Evolutionary conservation across 495 filamentous ascomycete genomes (phyloP), one percentile per base, ranked within the genome.

Genomic region (Hypomontagnella submonticulosa): DNA sequence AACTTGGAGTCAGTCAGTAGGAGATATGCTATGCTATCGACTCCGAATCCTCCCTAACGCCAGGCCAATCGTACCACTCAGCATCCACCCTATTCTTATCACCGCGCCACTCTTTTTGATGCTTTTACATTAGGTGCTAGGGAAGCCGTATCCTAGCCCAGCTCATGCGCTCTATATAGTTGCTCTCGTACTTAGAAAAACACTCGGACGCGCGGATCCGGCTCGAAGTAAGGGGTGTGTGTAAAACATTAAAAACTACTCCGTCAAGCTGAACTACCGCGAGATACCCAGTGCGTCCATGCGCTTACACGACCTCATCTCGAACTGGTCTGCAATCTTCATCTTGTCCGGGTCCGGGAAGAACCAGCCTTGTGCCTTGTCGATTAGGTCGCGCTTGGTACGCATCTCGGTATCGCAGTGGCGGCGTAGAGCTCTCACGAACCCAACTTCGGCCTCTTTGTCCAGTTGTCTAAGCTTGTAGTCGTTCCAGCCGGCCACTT

Each of bases 291-390:
- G 54, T 3, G 44, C 27, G 8, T 76, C 71, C 57, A 82, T 59
- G 38, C 79, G 71, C 43, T 67, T 63, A 61, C 81, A 83, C 3
- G 71, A 67, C 4, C 66, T 64, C 76, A 76, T 79, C 43, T 79
- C 70, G 36, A 71, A 79, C 3, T 68, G 55, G 1, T 75, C 70
- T 0, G 81, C 81, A 34, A 78, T 54, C 52, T 75, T 76, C 87
- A 97, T 86, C 82, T 91, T 91, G 52, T 88, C 88, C 33, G 81
- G 78, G 73, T 97, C 92, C 38, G 83, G 84, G 76, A 85, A 91
- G 70, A 98, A 93, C 90, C 92, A 97, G 10, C 95, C 94, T 69
- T 90, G 87, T 1, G 95, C 93, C 30, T 91, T 90, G 49, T 97
- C 85, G 41, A 87, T 77, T 77, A 93, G 80, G 30, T 85, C 81